Evolutionary conservation across 2,329 filamentous ascomycete species (phyloP), one percentile per base, ranked within the genome.

Genomic region (Neurospora crassa): DNA sequence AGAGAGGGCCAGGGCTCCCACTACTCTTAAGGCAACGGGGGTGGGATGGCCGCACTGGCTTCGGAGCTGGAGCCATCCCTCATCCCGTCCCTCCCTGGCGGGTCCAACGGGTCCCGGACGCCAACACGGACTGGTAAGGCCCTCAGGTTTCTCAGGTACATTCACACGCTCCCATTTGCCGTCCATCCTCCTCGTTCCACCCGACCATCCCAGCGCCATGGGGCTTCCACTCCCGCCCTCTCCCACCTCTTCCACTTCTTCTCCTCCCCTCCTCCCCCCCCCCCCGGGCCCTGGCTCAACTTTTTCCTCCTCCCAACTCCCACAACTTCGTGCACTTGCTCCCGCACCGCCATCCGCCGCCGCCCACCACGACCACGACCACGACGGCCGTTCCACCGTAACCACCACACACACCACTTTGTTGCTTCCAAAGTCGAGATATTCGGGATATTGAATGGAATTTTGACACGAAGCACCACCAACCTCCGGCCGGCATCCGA

Each of bases 141-240:
- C 40, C 41, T 42, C 47, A 59, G 47, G 53, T 63, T 63, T 63
- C 68, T 43, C 67, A 71, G 68, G 40, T 73, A 70, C 47, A 40
- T 73, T 68, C 69, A 72, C 74, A 71, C 72, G 69, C 73, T 72
- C 72, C 77, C 76, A 77, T 78, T 77, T 76, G 76, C 75, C 76
- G 74, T 76, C 75, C 76, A 70, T 74, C 74, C 72, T 74, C 73
- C 53, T 77, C 74, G 75, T 72, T 71, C 72, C 67, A 47, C 69
- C 68, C 70, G 42, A 63, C 53, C 53, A 63, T 63, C 53, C 53
- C 53, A 63, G 53, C 14, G 40, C 63, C 53, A 70, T 67, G 41
- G 69, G 69, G 37, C 69, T 70, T 42, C 68, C 70, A 67, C 69
- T 70, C 67, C 68, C 68, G 24, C 68, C 68, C 68, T 42, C 69